These are phyloP conservation scores for Colletotrichum sp. DNA, from an alignment of 2,329 filamentous ascomycete species.

Conservation along the genomic window DNA sequence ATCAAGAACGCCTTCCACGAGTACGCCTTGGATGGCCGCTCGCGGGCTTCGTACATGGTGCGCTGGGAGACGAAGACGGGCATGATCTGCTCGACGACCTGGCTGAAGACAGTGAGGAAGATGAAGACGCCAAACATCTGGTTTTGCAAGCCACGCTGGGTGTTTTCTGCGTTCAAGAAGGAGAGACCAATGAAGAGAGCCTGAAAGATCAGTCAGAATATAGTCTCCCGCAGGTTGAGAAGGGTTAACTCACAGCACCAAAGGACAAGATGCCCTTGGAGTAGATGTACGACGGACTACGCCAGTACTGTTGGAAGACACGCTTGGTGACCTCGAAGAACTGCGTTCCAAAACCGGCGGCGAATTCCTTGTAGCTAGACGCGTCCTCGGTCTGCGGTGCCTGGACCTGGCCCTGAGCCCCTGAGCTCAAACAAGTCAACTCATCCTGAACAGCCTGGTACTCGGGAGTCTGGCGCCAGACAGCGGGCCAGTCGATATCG, in stretches of 20 bases:
- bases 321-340: constrained; percentile 39
- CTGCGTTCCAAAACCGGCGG: constrained; percentile 33
- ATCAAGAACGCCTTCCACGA: constrained; percentile 73
- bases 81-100: constrained; percentile 70
- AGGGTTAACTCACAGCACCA: background rate
- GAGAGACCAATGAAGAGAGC: constrained; percentile 73
- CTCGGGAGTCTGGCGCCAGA: constrained; percentile 50
- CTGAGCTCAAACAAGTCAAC: background rate
- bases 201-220: background rate
- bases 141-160: constrained; percentile 71
- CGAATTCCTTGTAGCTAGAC: constrained; percentile 36
- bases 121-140: constrained; percentile 77
- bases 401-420: background rate
- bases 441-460: constrained; percentile 27
- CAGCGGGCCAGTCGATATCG: constrained; percentile 52
- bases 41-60: constrained; percentile 72
- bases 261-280: constrained; percentile 47
- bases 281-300: constrained; percentile 66
- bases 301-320: constrained; percentile 38
- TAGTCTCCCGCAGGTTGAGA: background rate
- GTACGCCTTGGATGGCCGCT: constrained; percentile 71
- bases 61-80: constrained; percentile 74
- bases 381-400: background rate
- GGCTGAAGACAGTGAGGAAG: constrained; percentile 72
- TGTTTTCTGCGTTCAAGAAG: constrained; percentile 65